These are phyloP conservation scores for Syzygium aromaticum DNA, from an alignment of 345 rosid species.

Conservation along the genomic window DNA sequence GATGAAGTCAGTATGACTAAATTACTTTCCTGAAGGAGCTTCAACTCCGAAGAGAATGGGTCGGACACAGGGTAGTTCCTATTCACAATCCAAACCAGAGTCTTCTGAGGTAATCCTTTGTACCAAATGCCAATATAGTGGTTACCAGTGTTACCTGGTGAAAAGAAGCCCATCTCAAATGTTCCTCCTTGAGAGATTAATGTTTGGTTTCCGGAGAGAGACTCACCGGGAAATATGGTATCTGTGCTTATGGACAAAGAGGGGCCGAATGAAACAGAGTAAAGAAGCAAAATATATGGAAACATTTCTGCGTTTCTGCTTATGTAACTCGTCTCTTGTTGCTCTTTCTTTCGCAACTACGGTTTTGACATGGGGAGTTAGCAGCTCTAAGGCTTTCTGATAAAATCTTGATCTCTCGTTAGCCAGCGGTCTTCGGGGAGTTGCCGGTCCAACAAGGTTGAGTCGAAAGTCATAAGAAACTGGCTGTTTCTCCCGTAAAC, in stretches of 20 bases:
- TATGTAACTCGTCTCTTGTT: not conserved
- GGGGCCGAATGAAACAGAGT: not conserved
- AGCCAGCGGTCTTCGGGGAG: too few relatives aligned
- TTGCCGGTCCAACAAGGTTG: too few relatives aligned
- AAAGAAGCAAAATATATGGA: not conserved
- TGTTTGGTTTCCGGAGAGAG: not conserved
- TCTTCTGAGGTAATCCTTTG: not conserved
- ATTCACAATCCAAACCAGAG: not conserved
- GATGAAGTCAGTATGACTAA: not conserved
- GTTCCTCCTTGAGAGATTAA: not conserved
- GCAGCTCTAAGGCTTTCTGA: not conserved
- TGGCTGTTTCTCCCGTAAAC: too few relatives aligned
- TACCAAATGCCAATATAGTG: conserved; percentile 7
- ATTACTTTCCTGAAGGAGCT: not conserved
- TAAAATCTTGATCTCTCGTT: not conserved
- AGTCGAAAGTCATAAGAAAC: too few relatives aligned
- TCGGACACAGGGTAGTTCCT: not conserved
- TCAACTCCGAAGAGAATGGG: not conserved
- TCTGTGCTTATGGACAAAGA: not conserved
- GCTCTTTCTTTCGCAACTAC: not conserved
- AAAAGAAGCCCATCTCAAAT: conserved; percentile 2
- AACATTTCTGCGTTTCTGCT: not conserved
- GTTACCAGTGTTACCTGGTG: not conserved
- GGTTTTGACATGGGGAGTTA: not conserved
- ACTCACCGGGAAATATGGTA: not conserved